Percentiles rank a stretch among this genome's conserved stretches.
Evolutionary conservation across 176 grass and related monocot species (phyloP).

Genomic region (Ensete glaucum): DNA sequence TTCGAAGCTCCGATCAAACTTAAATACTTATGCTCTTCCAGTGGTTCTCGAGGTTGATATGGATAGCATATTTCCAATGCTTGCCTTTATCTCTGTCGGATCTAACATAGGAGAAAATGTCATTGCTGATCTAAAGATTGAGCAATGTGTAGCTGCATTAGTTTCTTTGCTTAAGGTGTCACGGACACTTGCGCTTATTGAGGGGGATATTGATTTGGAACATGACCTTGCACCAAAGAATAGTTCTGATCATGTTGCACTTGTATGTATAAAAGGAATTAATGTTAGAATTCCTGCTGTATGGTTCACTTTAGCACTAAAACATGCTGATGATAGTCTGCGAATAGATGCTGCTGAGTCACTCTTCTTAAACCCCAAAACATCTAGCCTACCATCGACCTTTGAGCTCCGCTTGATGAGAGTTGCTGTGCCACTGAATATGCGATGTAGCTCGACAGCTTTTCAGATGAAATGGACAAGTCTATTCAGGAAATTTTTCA

Average conservation of each 20-base stretch:
- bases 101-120: slow-evolving; percentile 35
- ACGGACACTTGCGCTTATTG: slow-evolving; percentile 67
- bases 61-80: slow-evolving; percentile 94
- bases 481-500: slow-evolving; percentile 82
- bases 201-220: slow-evolving; percentile 85
- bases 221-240: slow-evolving; percentile 23
- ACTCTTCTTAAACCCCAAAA: slow-evolving; percentile 91
- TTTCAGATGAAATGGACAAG: slow-evolving; percentile 99
- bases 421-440: slow-evolving; percentile 78
- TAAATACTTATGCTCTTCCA: slow-evolving; percentile 87
- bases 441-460: slow-evolving; percentile 86
- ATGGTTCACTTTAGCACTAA: slow-evolving; percentile 87
- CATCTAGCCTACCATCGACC: slow-evolving; percentile 88
- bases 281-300: slow-evolving; percentile 61
- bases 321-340: slow-evolving; percentile 79
- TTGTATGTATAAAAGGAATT: slow-evolving; percentile 75
- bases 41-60: slow-evolving; percentile 54
- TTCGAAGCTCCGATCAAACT: slow-evolving; percentile 85
- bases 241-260: slow-evolving; percentile 28
- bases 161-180: slow-evolving; percentile 90
- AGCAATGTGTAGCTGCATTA: slow-evolving; percentile 79
- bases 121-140: slow-evolving; percentile 45
- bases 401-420: slow-evolving; percentile 83
- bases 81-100: slow-evolving; percentile 80
- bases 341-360: slow-evolving; percentile 88